These are phyloP conservation scores for Solanum lycopersicoides DNA, from an alignment of 257 asterid species.

Conservation along the genomic window DNA sequence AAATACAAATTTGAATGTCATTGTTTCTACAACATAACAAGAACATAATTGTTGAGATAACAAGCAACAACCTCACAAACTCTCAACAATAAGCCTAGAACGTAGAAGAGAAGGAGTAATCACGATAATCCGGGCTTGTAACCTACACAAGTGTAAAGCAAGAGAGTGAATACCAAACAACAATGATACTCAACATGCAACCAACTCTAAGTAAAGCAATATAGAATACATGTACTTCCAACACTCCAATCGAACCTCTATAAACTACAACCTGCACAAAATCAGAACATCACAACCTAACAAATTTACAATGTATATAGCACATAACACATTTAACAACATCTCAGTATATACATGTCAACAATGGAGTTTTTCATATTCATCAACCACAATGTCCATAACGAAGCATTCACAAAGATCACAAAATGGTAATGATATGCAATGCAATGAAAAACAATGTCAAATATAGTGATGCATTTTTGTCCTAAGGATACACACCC, in stretches of 20 bases:
- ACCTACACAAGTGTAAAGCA: not conserved
- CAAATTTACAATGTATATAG: not conserved
- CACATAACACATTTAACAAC: not conserved
- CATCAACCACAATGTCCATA: not conserved
- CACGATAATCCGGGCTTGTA: not conserved
- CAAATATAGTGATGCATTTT: not conserved
- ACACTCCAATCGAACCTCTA: not conserved
- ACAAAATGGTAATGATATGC: not conserved
- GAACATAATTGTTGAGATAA: not conserved
- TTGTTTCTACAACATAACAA: not conserved
- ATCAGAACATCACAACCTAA: not conserved
- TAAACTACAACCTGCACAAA: not conserved
- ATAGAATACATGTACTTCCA: not conserved
- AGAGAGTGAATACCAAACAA: too few relatives aligned
- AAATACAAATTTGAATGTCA: not conserved
- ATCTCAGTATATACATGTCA: too few relatives aligned
- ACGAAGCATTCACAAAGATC: not conserved
- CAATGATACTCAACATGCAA: not conserved
- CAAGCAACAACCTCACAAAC: not conserved
- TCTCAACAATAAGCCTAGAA: not conserved
- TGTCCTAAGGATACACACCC: not conserved
- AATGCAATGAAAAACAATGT: not conserved
- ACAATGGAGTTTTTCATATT: not conserved
- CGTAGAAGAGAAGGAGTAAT: not conserved
- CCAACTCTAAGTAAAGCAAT: not conserved